These are phyloP conservation scores for Paramecium octaurelia DNA, from an alignment of 73 alveolate genomes.

Conservation along the genomic window DNA sequence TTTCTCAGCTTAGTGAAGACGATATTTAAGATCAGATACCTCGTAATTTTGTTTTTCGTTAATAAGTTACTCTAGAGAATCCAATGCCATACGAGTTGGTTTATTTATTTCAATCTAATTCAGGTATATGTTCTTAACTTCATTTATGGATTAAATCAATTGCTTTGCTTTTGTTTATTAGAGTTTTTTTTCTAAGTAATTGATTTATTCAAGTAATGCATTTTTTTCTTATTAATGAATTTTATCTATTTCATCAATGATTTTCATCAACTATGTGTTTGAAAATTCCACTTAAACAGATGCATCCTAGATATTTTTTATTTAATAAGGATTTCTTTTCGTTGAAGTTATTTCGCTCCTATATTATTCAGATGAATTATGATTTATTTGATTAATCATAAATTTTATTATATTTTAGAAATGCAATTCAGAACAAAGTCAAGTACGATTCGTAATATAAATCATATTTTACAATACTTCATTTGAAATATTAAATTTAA, in stretches of 20 bases:
- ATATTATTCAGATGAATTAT: neutral
- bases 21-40: constrained; percentile 10
- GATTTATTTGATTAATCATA: neutral
- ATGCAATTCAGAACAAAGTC: neutral
- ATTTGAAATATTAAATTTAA: no score
- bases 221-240: neutral
- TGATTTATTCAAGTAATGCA: neutral
- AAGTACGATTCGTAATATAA: neutral
- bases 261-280: neutral
- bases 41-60: neutral
- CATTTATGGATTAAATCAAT: neutral
- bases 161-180: neutral
- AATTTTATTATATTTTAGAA: neutral
- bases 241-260: neutral
- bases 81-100: neutral
- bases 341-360: neutral
- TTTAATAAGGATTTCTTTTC: neutral
- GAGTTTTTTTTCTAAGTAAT: neutral
- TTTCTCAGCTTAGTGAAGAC: neutral
- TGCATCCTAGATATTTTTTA: neutral
- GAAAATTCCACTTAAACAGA: neutral
- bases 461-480: neutral
- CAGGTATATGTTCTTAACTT: neutral
- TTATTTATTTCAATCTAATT: neutral
- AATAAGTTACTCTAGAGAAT: neutral